phyloP scores from a whole-genome alignment of 495 filamentous ascomycete genomes.

The Amniculicola lignicola region DNA sequence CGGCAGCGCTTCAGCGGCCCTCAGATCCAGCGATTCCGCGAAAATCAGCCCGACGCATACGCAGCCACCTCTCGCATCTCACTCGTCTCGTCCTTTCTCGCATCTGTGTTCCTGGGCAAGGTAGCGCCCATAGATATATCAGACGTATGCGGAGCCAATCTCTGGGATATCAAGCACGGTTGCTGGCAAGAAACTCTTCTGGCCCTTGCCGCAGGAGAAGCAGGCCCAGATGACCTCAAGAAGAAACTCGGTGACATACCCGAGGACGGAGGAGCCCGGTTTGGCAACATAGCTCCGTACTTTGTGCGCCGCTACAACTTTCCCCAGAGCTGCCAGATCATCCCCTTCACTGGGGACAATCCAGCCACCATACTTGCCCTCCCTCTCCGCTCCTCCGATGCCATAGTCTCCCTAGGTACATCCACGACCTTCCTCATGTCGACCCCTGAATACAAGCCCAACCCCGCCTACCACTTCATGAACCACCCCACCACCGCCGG shows the following conservation, averaged over 20 bases:
- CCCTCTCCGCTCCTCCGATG: constrained; percentile 79
- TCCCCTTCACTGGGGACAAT: constrained; percentile 93
- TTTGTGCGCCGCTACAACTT: constrained; percentile 78
- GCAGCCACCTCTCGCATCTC: constrained; percentile 77
- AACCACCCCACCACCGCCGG: constrained; percentile 47
- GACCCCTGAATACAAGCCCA: constrained; percentile 82
- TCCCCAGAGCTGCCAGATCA: constrained; percentile 65
- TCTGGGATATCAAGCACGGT: constrained; percentile 81
- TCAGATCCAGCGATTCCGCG: constrained; percentile 84
- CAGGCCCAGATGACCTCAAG: constrained; percentile 64
- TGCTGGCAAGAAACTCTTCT: constrained; percentile 72
- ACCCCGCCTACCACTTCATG: constrained; percentile 61
- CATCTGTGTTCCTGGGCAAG: constrained; percentile 81
- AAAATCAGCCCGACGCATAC: constrained; percentile 77
- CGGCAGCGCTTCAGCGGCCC: constrained; percentile 91
- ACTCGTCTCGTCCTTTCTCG: constrained; percentile 91
- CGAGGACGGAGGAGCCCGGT: constrained; percentile 71
- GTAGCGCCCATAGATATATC: constrained; percentile 89
- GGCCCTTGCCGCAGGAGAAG: constrained; percentile 68
- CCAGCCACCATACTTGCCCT: constrained; percentile 90
- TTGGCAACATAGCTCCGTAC: constrained; percentile 72
- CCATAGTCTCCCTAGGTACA: constrained; percentile 90
- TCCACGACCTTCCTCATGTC: constrained; percentile 97
- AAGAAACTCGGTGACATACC: constrained; percentile 77
- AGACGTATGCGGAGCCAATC: constrained; percentile 94